phyloP scores from a whole-genome alignment of 2,329 filamentous ascomycete genomes.

The Meredithiella fracta region DNA sequence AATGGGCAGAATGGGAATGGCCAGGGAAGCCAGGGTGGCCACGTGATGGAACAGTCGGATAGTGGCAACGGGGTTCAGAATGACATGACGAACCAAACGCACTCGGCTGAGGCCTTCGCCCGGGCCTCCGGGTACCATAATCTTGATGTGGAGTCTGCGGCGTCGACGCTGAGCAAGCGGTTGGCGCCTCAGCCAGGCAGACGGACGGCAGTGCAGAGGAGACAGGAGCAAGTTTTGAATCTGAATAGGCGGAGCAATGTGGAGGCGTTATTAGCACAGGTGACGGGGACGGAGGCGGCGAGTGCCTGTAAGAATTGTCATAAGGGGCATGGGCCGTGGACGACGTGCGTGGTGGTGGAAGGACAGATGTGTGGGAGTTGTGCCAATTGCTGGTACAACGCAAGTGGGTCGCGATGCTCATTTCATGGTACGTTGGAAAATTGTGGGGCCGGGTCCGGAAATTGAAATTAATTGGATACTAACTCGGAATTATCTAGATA shows the following conservation, averaged over 20 bases:
- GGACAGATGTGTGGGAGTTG: constrained; percentile 46
- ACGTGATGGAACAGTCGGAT: background rate
- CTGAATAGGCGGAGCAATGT: constrained; percentile 42
- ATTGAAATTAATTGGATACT: background rate
- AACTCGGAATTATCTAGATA: constrained; percentile 22
- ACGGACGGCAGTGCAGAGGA: constrained; percentile 35
- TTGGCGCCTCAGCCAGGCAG: constrained; percentile 33
- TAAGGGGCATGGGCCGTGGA: constrained; percentile 45
- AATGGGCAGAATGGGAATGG: background rate
- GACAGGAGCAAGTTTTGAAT: constrained; percentile 37
- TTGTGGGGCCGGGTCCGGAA: too few species aligned
- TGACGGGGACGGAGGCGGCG: constrained; percentile 32
- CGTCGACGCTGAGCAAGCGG: constrained; percentile 36
- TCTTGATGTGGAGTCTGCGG: constrained; percentile 28
- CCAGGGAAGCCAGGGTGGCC: background rate
- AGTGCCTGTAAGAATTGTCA: constrained; percentile 43
- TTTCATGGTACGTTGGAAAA: constrained; percentile 35
- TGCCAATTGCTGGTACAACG: constrained; percentile 48
- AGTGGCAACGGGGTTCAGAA: background rate
- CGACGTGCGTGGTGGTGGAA: constrained; percentile 39
- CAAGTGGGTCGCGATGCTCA: constrained; percentile 41
- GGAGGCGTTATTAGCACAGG: constrained; percentile 41
- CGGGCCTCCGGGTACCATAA: constrained; percentile 29
- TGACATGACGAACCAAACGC: background rate
- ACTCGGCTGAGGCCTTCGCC: constrained; percentile 32